These are phyloP conservation scores for Colletotrichum tropicale DNA, from an alignment of 2,329 filamentous ascomycete species.

Conservation along the genomic window DNA sequence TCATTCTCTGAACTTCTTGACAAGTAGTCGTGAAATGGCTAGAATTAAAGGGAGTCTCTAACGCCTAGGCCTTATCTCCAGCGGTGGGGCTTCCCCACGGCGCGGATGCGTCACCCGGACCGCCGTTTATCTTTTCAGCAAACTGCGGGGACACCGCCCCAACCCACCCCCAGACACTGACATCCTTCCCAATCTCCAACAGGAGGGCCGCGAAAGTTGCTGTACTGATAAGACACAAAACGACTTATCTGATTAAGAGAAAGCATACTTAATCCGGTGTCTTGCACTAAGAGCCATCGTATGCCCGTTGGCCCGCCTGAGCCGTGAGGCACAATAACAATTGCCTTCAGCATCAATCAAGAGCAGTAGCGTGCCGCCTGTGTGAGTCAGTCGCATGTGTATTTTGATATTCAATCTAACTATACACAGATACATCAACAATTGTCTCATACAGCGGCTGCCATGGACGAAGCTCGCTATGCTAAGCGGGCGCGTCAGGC, in stretches of 20 bases:
- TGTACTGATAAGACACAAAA: not conserved
- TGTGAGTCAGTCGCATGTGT: too few relatives aligned
- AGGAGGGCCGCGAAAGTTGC: not conserved
- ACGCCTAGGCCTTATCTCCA: not conserved
- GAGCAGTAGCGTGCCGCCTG: too few relatives aligned
- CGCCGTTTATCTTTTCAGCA: not conserved
- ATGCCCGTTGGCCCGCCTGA: not conserved
- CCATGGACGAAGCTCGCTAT: conserved; percentile 13
- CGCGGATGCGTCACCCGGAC: not conserved
- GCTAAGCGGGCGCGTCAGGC: conserved; percentile 8
- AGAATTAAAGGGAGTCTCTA: not conserved
- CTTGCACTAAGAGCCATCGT: not conserved
- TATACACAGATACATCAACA: fast-evolving
- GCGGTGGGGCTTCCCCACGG: not conserved
- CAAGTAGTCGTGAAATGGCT: too few relatives aligned
- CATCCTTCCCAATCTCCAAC: not conserved
- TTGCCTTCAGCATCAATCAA: too few relatives aligned
- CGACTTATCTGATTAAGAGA: not conserved
- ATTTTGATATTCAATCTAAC: not conserved
- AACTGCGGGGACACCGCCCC: not conserved
- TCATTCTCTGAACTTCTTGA: not conserved
- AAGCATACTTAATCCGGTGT: not conserved
- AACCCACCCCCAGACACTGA: not conserved
- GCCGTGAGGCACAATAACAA: not conserved
- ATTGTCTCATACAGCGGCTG: fast-evolving